Percentiles rank a stretch among this genome's conserved stretches.
Evolutionary conservation across 2,329 filamentous ascomycete species (phyloP).

Genomic region (Xylaria sp.): DNA sequence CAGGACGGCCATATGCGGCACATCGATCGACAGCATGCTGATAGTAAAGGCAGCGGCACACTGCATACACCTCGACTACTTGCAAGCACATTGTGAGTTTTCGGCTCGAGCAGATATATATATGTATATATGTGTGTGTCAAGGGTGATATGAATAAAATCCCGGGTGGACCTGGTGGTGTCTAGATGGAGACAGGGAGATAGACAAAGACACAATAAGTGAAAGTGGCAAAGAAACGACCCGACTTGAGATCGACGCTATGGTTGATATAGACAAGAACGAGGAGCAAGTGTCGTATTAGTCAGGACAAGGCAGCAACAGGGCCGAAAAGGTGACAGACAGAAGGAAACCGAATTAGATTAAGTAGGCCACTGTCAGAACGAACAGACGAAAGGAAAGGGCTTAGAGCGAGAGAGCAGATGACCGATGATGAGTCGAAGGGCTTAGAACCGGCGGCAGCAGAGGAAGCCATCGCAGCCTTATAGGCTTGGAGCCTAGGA

Average conservation of each 20-base stretch:
- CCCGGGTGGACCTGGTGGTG: neutral
- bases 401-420: slow-evolving; percentile 45
- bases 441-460: slow-evolving; percentile 40
- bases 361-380: slow-evolving; percentile 39
- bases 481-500: slow-evolving; percentile 61
- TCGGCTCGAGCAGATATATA: slow-evolving; percentile 43
- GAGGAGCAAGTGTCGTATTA: slow-evolving; percentile 31
- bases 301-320: slow-evolving; percentile 42
- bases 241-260: slow-evolving; percentile 22
- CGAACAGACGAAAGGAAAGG: slow-evolving; percentile 45
- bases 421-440: slow-evolving; percentile 48
- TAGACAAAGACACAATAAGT: slow-evolving; percentile 13
- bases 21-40: slow-evolving; percentile 88
- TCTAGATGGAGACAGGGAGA: neutral
- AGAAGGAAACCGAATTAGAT: slow-evolving; percentile 42
- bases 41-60: slow-evolving; percentile 89
- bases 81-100: slow-evolving; percentile 79
- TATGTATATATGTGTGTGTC: slow-evolving; percentile 28
- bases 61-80: slow-evolving; percentile 85
- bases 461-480: slow-evolving; percentile 63
- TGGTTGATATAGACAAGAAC: slow-evolving; percentile 38
- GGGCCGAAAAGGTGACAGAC: slow-evolving; percentile 35
- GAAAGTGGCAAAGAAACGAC: slow-evolving; percentile 15
- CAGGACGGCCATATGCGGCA: slow-evolving; percentile 76
- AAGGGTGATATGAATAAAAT: slow-evolving; percentile 17